These are phyloP conservation scores for Closterium sp. DNA, from an alignment of 139 green algal species.

Conservation along the genomic window DNA sequence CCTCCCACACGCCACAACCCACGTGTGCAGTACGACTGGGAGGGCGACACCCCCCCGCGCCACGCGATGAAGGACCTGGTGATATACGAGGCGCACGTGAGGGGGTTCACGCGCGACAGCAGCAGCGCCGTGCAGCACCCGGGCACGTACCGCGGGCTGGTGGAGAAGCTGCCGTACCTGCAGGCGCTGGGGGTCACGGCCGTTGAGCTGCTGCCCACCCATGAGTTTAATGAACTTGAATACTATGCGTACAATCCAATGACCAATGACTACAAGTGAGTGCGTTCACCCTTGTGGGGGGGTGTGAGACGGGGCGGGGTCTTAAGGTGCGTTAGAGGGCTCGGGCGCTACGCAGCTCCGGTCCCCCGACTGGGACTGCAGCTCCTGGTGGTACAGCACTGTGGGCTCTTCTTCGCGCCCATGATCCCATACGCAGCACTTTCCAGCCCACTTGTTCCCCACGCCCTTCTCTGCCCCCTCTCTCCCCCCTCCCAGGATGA, in stretches of 20 bases:
- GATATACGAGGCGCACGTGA: slow-evolving; percentile 97
- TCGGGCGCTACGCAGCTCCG: too few relatives aligned
- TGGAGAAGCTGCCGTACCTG: slow-evolving; percentile 85
- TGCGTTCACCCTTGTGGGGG: too few relatives aligned
- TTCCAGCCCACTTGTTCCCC: background rate
- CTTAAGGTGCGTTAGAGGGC: too few relatives aligned
- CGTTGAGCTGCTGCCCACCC: slow-evolving; percentile 92
- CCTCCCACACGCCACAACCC: background rate
- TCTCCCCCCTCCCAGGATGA: slow-evolving; percentile 55
- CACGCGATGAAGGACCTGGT: slow-evolving; percentile 62
- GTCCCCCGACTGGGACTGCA: too few relatives aligned
- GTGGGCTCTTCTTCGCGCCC: slow-evolving; percentile 91
- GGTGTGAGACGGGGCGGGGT: too few relatives aligned
- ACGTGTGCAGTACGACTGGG: background rate
- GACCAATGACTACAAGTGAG: slow-evolving; percentile 44
- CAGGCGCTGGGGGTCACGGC: slow-evolving; percentile 83
- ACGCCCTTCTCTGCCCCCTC: too few relatives aligned
- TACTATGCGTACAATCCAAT: slow-evolving; percentile 75
- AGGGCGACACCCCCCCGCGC: slow-evolving; percentile 61
- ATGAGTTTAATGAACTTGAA: slow-evolving; percentile 99
- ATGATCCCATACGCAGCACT: slow-evolving; percentile 63
- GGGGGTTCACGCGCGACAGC: slow-evolving; percentile 84
- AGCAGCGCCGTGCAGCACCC: slow-evolving; percentile 52
- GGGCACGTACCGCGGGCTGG: slow-evolving; percentile 86
- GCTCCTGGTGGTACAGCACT: slow-evolving; percentile 99